Conservation (phyloP, 169 alveolate species). For the Plasmodium sp. region DNA sequence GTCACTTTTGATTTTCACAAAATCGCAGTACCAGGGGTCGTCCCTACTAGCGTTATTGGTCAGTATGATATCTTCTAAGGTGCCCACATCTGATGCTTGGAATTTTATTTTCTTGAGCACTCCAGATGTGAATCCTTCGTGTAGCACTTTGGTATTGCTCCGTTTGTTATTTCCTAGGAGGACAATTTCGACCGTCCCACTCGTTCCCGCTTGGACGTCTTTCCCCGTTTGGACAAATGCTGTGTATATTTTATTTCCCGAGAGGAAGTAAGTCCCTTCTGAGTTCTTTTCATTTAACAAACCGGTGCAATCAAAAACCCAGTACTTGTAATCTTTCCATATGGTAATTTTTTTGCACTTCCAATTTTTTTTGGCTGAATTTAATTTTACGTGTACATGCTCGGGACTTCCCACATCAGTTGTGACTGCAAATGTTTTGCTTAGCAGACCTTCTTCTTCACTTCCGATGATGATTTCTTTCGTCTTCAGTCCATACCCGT, state of each 20-base stretch:
- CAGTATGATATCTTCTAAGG: constrained; percentile 83
- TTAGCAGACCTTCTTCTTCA: constrained; percentile 85
- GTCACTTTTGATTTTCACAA: constrained; percentile 80
- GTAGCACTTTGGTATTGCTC: constrained; percentile 84
- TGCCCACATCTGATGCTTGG: constrained; percentile 91
- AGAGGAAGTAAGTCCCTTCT: constrained; percentile 61
- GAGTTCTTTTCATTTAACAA: constrained; percentile 78
- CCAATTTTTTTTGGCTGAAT: constrained; percentile 88
- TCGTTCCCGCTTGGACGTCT: constrained; percentile 87
- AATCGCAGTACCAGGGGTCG: constrained; percentile 91
- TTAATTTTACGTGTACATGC: constrained; percentile 77
- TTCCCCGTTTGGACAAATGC: constrained; percentile 86
- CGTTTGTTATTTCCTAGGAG: constrained; percentile 85
- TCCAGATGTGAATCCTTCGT: constrained; percentile 82
- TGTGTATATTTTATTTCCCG: constrained; percentile 80
- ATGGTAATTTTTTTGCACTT: constrained; percentile 89
- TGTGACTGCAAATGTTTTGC: constrained; percentile 70
- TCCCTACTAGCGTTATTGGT: constrained; percentile 81
- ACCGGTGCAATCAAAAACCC: constrained; percentile 91
- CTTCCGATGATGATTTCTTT: constrained; percentile 84
- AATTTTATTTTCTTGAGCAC: constrained; percentile 80
- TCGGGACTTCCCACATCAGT: constrained; percentile 76
- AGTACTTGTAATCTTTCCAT: constrained; percentile 89
- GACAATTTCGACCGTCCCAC: constrained; percentile 83
- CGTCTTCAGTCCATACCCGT: constrained; percentile 86